These are phyloP conservation scores for Pseudopyricularia cyperi DNA, from an alignment of 2,329 filamentous ascomycete species.

Conservation along the genomic window DNA sequence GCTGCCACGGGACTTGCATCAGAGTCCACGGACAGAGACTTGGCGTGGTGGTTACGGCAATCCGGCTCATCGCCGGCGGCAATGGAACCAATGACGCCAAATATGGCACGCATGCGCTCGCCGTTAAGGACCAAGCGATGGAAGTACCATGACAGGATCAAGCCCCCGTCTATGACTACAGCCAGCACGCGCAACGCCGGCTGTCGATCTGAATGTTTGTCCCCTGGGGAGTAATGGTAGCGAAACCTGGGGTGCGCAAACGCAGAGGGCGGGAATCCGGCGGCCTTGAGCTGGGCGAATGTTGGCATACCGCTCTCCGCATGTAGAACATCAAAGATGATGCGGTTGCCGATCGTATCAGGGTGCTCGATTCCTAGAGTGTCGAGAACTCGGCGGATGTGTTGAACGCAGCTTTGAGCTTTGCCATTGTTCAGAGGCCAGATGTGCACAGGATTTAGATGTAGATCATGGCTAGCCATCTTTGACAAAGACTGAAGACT, in stretches of 20 bases:
- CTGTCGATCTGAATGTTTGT: neutral
- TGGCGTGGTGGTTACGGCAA: neutral
- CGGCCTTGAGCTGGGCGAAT: neutral
- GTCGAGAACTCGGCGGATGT: too few species aligned
- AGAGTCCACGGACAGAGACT: neutral
- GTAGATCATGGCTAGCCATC: too few species aligned
- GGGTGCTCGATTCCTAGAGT: too few species aligned
- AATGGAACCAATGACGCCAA: neutral
- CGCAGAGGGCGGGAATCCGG: neutral
- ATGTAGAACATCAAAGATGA: neutral
- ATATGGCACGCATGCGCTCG: neutral
- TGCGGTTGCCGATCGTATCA: neutral
- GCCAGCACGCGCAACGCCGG: neutral
- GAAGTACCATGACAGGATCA: neutral
- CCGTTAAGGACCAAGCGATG: neutral
- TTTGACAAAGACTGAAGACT: too few species aligned
- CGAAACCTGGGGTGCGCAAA: neutral
- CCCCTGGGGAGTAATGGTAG: neutral
- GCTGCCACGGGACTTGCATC: neutral
- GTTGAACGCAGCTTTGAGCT: too few species aligned
- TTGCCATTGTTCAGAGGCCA: too few species aligned
- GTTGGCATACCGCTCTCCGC: neutral
- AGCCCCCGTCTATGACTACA: neutral
- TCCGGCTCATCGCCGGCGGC: neutral
- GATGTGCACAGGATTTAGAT: too few species aligned